Conservation (phyloP, 1,284 basidiomycete genomes). For the Somion occarium region DNA sequence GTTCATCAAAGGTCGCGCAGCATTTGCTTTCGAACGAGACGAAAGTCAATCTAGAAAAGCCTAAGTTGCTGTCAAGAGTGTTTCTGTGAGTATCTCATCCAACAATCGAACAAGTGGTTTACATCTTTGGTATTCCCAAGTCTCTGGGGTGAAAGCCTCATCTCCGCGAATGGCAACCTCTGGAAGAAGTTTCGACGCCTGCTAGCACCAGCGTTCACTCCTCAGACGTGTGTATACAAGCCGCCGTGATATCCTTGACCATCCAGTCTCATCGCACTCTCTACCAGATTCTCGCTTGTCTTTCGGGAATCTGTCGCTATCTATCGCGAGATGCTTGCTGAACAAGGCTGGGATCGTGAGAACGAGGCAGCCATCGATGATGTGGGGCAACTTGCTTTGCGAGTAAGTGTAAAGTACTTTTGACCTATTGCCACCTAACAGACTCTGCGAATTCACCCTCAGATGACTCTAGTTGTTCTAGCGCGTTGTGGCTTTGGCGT, state of each 20-base stretch:
- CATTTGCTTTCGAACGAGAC: neutral
- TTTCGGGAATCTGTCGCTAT: conserved; percentile 6
- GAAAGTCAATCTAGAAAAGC: neutral
- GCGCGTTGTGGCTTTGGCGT: conserved; percentile 11
- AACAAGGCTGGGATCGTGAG: conserved; percentile 8
- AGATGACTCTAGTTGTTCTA: conserved; percentile 11
- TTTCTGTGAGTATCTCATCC: neutral
- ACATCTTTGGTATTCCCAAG: neutral
- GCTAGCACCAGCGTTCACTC: neutral
- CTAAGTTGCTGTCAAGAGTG: neutral
- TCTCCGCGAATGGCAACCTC: neutral
- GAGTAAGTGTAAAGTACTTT: conserved; percentile 5
- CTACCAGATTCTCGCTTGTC: conserved; percentile 4
- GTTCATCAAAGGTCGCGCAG: neutral
- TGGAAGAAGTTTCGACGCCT: neutral
- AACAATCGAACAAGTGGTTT: neutral
- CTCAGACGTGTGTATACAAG: neutral
- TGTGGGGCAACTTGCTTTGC: conserved; percentile 5
- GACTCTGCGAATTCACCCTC: neutral
- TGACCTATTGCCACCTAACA: neutral
- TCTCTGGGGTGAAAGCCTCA: neutral
- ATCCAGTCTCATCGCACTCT: neutral
- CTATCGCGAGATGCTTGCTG: conserved; percentile 9
- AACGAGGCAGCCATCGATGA: neutral
- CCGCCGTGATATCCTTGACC: neutral